Evolutionary conservation across 164 flowering plant species (phyloP).

Genomic region (Aristolochia fimbriata): DNA sequence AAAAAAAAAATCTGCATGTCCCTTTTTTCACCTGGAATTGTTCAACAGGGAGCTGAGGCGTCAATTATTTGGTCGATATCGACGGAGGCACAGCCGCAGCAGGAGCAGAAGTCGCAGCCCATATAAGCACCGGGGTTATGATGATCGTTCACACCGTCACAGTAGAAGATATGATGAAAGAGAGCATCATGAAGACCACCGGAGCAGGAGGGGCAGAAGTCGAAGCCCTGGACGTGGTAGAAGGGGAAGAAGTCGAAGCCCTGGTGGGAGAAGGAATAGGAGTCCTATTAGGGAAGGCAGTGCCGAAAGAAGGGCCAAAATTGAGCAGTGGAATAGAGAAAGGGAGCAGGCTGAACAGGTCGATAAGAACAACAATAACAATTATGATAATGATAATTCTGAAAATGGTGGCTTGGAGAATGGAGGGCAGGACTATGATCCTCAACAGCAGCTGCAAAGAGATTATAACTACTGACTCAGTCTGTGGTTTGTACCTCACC

Average conservation of each 20-base stretch:
- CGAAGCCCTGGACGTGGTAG: slow-evolving; percentile 43
- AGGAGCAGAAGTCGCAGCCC: slow-evolving; percentile 73
- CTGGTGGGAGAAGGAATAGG: slow-evolving; percentile 47
- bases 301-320: slow-evolving; percentile 85
- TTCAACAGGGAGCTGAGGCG: slow-evolving; percentile 60
- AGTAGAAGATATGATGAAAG: slow-evolving; percentile 48
- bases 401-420: slow-evolving; percentile 19
- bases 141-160: slow-evolving; percentile 43
- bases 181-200: slow-evolving; percentile 30
- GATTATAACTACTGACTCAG: slow-evolving; percentile 29
- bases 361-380: slow-evolving; percentile 12
- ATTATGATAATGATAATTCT: slow-evolving; percentile 5
- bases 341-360: slow-evolving; percentile 42
- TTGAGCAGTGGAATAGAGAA: slow-evolving; percentile 90
- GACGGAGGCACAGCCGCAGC: slow-evolving; percentile 45
- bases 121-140: slow-evolving; percentile 49
- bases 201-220: slow-evolving; percentile 51
- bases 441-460: slow-evolving; percentile 12
- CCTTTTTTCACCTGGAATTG: neutral
- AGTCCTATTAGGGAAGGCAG: slow-evolving; percentile 84
- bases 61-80: slow-evolving; percentile 52
- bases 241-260: slow-evolving; percentile 64
- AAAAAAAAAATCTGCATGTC: no score
- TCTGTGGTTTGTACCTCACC: slow-evolving; percentile 25
- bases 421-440: slow-evolving; percentile 19